Base-by-base conservation (phyloP, 345 rosid species). In the Eucalyptus polybractea region DNA sequence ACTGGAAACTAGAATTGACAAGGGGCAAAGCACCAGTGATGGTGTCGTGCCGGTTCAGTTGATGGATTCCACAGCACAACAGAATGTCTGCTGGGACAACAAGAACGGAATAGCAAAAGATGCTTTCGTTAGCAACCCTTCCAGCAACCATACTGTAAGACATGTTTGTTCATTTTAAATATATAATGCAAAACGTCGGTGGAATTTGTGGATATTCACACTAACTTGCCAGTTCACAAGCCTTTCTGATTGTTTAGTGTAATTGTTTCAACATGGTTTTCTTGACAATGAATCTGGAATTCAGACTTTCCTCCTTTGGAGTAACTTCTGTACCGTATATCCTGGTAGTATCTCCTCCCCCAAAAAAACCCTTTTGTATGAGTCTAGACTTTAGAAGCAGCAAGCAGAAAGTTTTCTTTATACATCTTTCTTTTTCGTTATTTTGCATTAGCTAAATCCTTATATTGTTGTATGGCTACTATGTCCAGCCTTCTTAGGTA, bases 111-210 rank as follows among this genome's bases (percentile, higher is more conserved):
- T 87, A 31, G 89, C 81, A 54, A 89, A 89, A 72, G n/a, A 88
- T 67, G 67, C 88, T 80, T 88, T 87, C 90, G 10, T 51, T 62
- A 69, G 76, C 65, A 42, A 8, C 87, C 65, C 86, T 54, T 25
- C 91, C 45, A 91, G 89, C 50, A 89, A 49, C 86, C 91, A 89
- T 44, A 86, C 37, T 14, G 93, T 92, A 90, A 90, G 91, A 90
- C 42, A 40, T 21, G 47, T 76, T 21, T 3, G 24, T 47, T 76
- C 83, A 37, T 37, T 69, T 37, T 76, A 19, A 76, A 76, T 37
- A 21, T 37, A 76, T 37, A 37, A 60, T 86, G 86, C 60, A 80
- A 42, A 88, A 60, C 50, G 65, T 10, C 5, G 29, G 44, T 50
- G 27, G 42, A 10, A 65, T 54, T 65, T 88, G 42, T 44, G 29